Evolutionary conservation across 352 stramenopile genomes (phyloP).

Genomic region (Globisporangium radiosum): DNA sequence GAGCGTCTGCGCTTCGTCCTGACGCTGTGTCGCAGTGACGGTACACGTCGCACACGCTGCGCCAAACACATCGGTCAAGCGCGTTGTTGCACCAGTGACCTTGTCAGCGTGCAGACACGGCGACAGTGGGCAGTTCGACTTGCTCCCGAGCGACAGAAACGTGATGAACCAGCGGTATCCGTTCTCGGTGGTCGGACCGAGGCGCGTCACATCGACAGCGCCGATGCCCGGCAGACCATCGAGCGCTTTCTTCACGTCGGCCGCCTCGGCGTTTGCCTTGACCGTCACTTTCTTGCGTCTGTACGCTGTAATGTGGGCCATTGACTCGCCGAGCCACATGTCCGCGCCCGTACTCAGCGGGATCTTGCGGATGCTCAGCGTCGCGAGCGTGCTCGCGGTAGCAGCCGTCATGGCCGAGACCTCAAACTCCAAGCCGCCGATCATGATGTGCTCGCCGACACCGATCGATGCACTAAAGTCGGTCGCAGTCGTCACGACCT

Average conservation of each 20-base stretch:
- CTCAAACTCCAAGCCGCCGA: slow-evolving; percentile 40
- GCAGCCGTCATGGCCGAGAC: slow-evolving; percentile 20
- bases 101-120: slow-evolving; percentile 57
- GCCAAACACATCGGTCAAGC: slow-evolving; percentile 43
- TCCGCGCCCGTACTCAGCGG: slow-evolving; percentile 5
- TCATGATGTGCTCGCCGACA: slow-evolving; percentile 47
- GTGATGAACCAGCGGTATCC: slow-evolving; percentile 66
- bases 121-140: slow-evolving; percentile 39
- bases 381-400: slow-evolving; percentile 3
- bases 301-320: slow-evolving; percentile 52
- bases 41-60: slow-evolving; percentile 32
- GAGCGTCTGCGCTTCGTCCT: slow-evolving; percentile 29
- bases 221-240: slow-evolving; percentile 44
- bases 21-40: slow-evolving; percentile 25
- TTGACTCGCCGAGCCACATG: slow-evolving; percentile 32
- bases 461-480: slow-evolving; percentile 34
- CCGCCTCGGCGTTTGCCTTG: slow-evolving; percentile 38
- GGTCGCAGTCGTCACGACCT: slow-evolving; percentile 28
- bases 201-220: slow-evolving; percentile 43
- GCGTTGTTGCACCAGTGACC: slow-evolving; percentile 21
- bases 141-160: slow-evolving; percentile 53
- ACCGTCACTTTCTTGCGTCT: slow-evolving; percentile 63
- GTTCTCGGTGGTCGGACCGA: slow-evolving; percentile 46
- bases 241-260: slow-evolving; percentile 39
- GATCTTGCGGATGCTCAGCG: slow-evolving; percentile 32